Percentiles rank a stretch among this genome's conserved stretches.
These are phyloP conservation scores for Boletus edulis DNA, from an alignment of 768 basidiomycete genomes.

Conservation along the genomic window DNA sequence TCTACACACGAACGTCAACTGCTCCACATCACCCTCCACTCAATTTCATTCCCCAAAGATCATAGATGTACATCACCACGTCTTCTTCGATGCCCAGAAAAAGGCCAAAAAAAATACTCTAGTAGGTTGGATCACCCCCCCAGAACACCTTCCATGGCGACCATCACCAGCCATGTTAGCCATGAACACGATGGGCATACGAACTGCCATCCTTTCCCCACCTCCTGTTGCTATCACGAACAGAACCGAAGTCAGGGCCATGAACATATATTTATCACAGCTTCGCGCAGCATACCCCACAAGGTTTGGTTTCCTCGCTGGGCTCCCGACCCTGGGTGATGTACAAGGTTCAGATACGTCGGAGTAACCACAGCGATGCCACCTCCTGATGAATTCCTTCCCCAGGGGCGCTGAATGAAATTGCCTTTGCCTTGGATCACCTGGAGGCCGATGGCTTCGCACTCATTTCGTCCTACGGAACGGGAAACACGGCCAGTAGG, in stretches of 20 bases:
- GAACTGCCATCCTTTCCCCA: conserved; percentile 63
- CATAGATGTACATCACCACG: conserved; percentile 78
- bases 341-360: conserved; percentile 44
- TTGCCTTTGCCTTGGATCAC: conserved; percentile 57
- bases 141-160: conserved; percentile 65
- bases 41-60: conserved; percentile 7
- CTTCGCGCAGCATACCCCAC: conserved; percentile 48
- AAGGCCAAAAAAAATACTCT: conserved; percentile 44
- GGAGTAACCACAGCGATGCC: neutral
- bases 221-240: conserved; percentile 53
- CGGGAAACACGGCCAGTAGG: conserved; percentile 52
- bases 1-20: neutral
- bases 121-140: conserved; percentile 62
- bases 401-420: conserved; percentile 58
- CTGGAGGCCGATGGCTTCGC: conserved; percentile 64
- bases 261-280: conserved; percentile 47
- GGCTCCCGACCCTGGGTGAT: conserved; percentile 60
- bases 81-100: conserved; percentile 53
- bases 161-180: conserved; percentile 54
- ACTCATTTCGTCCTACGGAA: conserved; percentile 66
- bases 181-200: conserved; percentile 60
- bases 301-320: conserved; percentile 71
- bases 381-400: conserved; percentile 4
- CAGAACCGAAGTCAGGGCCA: conserved; percentile 39
- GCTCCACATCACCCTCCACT: neutral